Percentiles rank a stretch among this genome's conserved stretches.
Conservation (phyloP, 2,329 filamentous ascomycete genomes). For the Colletotrichum limetticola region DNA sequence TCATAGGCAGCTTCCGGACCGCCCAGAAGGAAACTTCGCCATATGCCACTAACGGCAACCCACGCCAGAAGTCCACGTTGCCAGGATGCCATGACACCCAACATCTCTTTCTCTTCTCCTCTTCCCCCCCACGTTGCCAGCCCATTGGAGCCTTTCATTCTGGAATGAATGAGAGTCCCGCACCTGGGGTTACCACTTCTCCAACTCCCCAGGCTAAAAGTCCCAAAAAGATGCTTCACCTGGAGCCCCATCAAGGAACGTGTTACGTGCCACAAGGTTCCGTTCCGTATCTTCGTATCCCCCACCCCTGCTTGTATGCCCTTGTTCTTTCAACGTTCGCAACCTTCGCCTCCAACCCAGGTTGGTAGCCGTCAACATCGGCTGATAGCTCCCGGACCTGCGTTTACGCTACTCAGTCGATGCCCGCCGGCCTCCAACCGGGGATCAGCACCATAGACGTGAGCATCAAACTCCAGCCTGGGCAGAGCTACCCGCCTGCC, state of each 20-base stretch:
- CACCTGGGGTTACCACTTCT: background rate
- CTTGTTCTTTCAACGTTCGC: constrained; percentile 1
- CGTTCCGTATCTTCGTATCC: constrained; percentile 4
- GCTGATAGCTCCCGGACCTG: constrained; percentile 22
- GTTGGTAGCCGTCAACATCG: constrained; percentile 22
- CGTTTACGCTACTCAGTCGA: background rate
- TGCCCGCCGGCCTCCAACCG: background rate
- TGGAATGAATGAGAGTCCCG: background rate
- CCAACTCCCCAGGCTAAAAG: background rate
- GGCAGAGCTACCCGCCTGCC: constrained; percentile 4
- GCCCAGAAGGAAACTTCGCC: background rate
- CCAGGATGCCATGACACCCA: background rate
- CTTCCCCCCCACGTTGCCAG: constrained; percentile 22
- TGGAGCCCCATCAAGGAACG: background rate
- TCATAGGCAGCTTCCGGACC: constrained; percentile 5
- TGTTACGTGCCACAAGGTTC: constrained; percentile 5
- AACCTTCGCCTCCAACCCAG: constrained; percentile 9
- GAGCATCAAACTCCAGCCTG: constrained; percentile 1
- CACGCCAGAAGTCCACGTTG: background rate
- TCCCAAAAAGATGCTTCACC: background rate
- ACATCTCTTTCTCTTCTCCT: background rate
- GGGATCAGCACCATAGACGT: constrained; percentile 21
- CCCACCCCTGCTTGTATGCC: background rate
- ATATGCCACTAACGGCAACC: background rate
- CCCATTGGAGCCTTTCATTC: background rate